Base-by-base conservation (phyloP, 805 yeast species). In the Candida orba region DNA sequence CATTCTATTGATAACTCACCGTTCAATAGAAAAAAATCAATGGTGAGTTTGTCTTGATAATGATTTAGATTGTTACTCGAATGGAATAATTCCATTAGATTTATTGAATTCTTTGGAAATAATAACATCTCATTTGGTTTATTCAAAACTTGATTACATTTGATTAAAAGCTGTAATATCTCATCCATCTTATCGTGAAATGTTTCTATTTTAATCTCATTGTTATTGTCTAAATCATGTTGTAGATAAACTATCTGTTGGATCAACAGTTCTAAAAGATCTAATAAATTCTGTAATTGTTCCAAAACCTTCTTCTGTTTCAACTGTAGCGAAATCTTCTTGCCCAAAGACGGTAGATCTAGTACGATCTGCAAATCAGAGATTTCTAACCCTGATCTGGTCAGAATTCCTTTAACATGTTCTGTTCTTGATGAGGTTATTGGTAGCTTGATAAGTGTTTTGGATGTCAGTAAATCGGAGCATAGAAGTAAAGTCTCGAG, bases 1-100 rank as follows among this genome's bases (percentile, higher is more conserved):
- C 81, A 61, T 42, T 82, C 89, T 7, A 81, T 60, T 22, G 81
- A 69, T 4, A 82, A 57, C 52, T 84, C 89, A 18, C 81, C 78
- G 57, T 78, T 81, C 48, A 72, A 68, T 20, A 82, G 62, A 42
- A 74, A 75, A 24, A 81, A 52, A 52, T 84, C 91, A 35, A 82
- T 56, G 3, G 81, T 64, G 6, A 80, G 39, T 39, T 54, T 52
- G 40, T 67, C 68, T 34, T 64, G 64, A 33, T 58, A 52, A 15
- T 63, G 59, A 12, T 59, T 60, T 23, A 62, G 51, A n/a, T 47
- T 41, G 2, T 48, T 46, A 30, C 51, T 63, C 10, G 64, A 60
- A 3, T 64, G 56, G 13, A 78, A 75, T 38, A 79, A 53, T 22
- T 59, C 63, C 2, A 44, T 38, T 2, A 68, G 52, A 1, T 62